Evolutionary conservation across 2,329 filamentous ascomycete genomes (phyloP), one percentile per base, ranked within the genome.

Genomic region (Cercospora sp.): DNA sequence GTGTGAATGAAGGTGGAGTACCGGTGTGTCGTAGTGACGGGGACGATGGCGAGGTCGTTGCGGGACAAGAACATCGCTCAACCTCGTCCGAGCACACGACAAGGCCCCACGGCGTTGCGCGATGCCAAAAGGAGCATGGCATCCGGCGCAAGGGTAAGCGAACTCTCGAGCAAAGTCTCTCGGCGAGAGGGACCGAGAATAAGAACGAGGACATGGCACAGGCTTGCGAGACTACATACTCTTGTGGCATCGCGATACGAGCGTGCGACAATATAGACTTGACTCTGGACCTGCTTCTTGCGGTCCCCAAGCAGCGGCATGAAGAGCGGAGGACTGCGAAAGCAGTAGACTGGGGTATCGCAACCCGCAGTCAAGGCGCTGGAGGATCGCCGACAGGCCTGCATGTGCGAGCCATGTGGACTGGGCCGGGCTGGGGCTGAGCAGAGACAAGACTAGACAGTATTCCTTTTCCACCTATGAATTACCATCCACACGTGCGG

Each of bases 81-180:
- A 59, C 55, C 55, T 30, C 60, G 36, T 31, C 60, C 28, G 20
- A 18, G 55, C 55, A 59, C n/a, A 59, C 28, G 28, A 59, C 55
- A 36, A 59, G 28, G 31, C 28, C 55, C 28, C n/a, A 16, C 31
- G 26, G 42, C 60, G 28, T 51, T 30, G 60, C 33, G 31, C 58
- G 58, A 62, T 48, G 60, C 60, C 60, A n/a, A 48, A 62, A 62
- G 13, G 36, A 62, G 60, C 36, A 48, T 48, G 18, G 60, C 26
- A 28, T 48, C 60, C 60, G 40, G 30, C 28, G 23, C 28, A 59
- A 33, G 55, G 55, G 20, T 59, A 31, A n/a, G 31, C 30, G 55
- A 36, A 18, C 28, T 31, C 55, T 58, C 26, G 16, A 18, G 26
- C 53, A 30, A 30, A 30, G 26, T 58, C 26, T 59, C 30, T 48